These are phyloP conservation scores for Fusarium sp. DNA, from an alignment of 2,329 filamentous ascomycete genomes.

Conservation along the genomic window DNA sequence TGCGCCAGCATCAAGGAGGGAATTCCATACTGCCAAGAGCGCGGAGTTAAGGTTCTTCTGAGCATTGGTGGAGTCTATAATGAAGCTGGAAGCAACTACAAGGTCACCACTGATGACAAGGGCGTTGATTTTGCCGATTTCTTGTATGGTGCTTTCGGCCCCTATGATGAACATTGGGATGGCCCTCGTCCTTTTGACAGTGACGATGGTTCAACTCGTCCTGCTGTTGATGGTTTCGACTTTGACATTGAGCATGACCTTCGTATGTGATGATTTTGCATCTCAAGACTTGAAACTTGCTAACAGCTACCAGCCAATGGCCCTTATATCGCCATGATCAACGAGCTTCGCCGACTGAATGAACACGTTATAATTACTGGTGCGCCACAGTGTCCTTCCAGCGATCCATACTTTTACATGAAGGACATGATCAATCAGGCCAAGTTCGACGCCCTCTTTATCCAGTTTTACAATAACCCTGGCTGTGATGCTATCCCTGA, in stretches of 20 bases:
- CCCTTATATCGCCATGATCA: constrained; percentile 56
- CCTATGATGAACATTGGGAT: constrained; percentile 48
- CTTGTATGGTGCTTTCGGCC: constrained; percentile 56
- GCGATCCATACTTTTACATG: constrained; percentile 48
- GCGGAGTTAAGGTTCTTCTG: constrained; percentile 59
- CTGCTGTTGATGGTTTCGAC: constrained; percentile 58
- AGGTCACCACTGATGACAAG: constrained; percentile 48
- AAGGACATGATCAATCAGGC: constrained; percentile 55
- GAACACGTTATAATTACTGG: constrained; percentile 55
- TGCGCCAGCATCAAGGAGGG: constrained; percentile 55
- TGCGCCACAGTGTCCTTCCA: constrained; percentile 59
- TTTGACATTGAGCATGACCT: constrained; percentile 56
- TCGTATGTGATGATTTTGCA: constrained; percentile 43
- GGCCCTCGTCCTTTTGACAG: constrained; percentile 57
- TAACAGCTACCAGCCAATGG: constrained; percentile 46
- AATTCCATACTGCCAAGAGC: constrained; percentile 56
- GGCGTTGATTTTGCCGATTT: constrained; percentile 55
- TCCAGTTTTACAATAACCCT: constrained; percentile 65
- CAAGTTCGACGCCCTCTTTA: constrained; percentile 58
- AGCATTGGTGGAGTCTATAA: constrained; percentile 55
- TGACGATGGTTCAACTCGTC: constrained; percentile 37
- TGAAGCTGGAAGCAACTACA: constrained; percentile 49
- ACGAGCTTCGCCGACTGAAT: constrained; percentile 52
- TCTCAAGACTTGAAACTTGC: background rate
- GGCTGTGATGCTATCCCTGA: constrained; percentile 52